Conservation (phyloP, 345 rosid species). For the Crucihimalaya himalaica region DNA sequence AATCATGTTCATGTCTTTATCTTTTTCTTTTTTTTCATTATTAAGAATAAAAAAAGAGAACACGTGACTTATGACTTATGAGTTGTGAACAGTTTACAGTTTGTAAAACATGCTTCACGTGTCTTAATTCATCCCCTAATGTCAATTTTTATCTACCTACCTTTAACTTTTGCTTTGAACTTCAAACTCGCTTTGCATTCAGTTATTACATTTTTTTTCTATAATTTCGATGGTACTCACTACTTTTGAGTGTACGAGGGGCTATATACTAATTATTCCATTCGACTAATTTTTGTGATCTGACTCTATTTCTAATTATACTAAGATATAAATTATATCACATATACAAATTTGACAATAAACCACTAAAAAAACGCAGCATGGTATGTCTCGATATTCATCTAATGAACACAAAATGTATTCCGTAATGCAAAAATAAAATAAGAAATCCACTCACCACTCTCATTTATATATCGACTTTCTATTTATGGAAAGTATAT, state of each 20-base stretch:
- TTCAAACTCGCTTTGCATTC: no score
- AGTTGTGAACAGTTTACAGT: neutral
- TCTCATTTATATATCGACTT: slow-evolving; percentile 1
- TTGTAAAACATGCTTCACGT: slow-evolving; percentile 38
- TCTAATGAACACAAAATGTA: neutral
- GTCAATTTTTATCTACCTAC: slow-evolving; percentile 17
- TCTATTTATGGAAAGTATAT: slow-evolving; percentile 30
- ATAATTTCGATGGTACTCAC: no score
- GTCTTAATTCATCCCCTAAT: slow-evolving; percentile 31
- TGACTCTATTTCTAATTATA: no score
- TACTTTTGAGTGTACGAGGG: no score
- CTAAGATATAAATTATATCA: no score
- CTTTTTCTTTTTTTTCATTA: neutral
- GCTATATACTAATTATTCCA: no score
- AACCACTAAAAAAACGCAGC: no score
- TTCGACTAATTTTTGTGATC: no score
- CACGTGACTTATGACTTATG: slow-evolving; percentile 36
- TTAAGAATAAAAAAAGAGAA: slow-evolving; percentile 4
- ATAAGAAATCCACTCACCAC: slow-evolving; percentile 13
- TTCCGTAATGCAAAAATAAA: neutral
- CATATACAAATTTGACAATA: no score
- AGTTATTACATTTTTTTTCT: no score
- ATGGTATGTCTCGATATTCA: no score
- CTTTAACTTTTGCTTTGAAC: slow-evolving; percentile 27
- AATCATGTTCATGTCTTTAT: slow-evolving; percentile 24